Evolutionary conservation across 2,329 filamentous ascomycete species (phyloP).

Genomic region (Penicillium crustosum): DNA sequence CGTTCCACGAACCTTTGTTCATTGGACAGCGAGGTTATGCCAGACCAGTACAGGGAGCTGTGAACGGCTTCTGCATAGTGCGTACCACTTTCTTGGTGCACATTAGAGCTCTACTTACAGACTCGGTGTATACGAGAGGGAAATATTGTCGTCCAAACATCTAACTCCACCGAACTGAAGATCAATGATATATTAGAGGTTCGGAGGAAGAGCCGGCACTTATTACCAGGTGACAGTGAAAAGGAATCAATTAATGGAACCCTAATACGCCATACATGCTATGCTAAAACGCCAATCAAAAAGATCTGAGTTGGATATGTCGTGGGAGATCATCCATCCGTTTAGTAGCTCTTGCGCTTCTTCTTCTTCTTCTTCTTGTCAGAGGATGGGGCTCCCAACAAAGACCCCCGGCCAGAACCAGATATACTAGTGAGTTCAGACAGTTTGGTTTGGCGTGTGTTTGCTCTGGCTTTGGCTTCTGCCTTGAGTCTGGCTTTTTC

Average conservation of each 20-base stretch:
- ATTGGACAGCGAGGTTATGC: too few species aligned
- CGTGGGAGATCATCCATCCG: neutral
- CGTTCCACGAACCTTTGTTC: too few species aligned
- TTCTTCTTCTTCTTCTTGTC: slow-evolving; percentile 23
- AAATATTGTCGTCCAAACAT: slow-evolving; percentile 37
- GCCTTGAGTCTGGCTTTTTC: slow-evolving; percentile 11
- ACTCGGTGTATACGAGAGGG: slow-evolving; percentile 64
- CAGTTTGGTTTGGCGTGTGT: slow-evolving; percentile 13
- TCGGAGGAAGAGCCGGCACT: neutral
- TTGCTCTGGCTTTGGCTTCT: slow-evolving; percentile 22
- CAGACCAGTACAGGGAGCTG: neutral
- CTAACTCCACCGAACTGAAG: slow-evolving; percentile 20
- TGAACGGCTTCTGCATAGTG: slow-evolving; percentile 11
- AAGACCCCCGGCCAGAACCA: slow-evolving; percentile 17
- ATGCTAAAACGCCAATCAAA: slow-evolving; percentile 16
- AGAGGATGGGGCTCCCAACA: slow-evolving; percentile 3
- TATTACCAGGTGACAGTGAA: neutral
- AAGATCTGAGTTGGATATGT: neutral
- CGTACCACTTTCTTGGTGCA: slow-evolving; percentile 4
- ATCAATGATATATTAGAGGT: too few species aligned
- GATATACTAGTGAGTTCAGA: slow-evolving; percentile 35
- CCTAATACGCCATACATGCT: slow-evolving; percentile 12
- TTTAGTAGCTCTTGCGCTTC: slow-evolving; percentile 24
- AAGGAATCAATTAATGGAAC: neutral
- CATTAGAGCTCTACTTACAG: slow-evolving; percentile 64